Evolutionary conservation across 768 basidiomycete species (phyloP).

Genomic region (Cantharellus anzutake): DNA sequence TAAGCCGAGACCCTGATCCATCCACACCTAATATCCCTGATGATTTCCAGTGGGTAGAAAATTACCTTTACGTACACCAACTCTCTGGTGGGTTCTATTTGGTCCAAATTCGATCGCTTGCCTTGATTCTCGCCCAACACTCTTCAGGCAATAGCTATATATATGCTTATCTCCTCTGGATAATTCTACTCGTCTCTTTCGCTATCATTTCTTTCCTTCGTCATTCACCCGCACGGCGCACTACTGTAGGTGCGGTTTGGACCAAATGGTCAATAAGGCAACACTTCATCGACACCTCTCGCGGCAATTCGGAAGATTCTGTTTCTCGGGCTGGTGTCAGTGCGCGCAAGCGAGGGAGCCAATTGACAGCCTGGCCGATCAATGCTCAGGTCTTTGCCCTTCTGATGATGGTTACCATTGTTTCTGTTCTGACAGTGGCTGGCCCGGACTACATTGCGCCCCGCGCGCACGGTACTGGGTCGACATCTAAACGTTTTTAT

Average conservation of each 20-base stretch:
- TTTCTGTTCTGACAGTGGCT: conserved; percentile 28
- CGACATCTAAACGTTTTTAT: too few species aligned
- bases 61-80: conserved; percentile 38
- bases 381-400: conserved; percentile 26
- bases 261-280: conserved; percentile 38
- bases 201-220: conserved; percentile 23
- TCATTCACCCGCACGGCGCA: conserved; percentile 18
- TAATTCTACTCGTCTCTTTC: conserved; percentile 27
- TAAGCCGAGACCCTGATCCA: conserved; percentile 18
- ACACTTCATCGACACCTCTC: conserved; percentile 24
- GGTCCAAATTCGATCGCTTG: background rate
- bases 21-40: conserved; percentile 26
- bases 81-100: conserved; percentile 19
- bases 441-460: conserved; percentile 56
- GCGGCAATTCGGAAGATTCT: conserved; percentile 2
- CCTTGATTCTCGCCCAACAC: background rate
- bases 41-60: conserved; percentile 32
- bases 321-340: conserved; percentile 18
- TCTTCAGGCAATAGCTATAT: conserved; percentile 23
- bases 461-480: conserved; percentile 8
- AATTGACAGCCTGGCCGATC: conserved; percentile 32
- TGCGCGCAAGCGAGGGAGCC: conserved; percentile 20
- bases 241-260: conserved; percentile 31
- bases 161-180: conserved; percentile 41
- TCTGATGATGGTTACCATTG: background rate